Conservation (phyloP, 2,329 filamentous ascomycete genomes). For the Taxawa tesnikishii region DNA sequence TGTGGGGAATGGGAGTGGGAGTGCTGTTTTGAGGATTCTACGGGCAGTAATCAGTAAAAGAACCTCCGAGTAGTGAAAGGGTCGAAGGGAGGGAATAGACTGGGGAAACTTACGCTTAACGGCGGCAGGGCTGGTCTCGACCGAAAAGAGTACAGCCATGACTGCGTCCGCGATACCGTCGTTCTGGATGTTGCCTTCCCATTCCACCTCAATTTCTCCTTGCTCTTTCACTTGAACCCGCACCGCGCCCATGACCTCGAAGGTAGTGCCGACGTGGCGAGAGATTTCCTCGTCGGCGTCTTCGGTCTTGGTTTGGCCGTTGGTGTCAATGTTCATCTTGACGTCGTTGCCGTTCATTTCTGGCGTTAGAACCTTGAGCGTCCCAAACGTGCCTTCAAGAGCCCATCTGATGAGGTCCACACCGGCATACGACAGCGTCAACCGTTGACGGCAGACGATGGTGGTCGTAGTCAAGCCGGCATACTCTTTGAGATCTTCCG, state of each 20-base stretch:
- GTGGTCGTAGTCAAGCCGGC: slow-evolving; percentile 94
- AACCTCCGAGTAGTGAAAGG: neutral
- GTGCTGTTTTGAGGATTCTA: slow-evolving; percentile 30
- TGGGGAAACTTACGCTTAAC: slow-evolving; percentile 59
- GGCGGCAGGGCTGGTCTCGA: slow-evolving; percentile 87
- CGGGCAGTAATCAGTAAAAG: slow-evolving; percentile 6
- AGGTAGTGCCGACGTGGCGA: slow-evolving; percentile 33
- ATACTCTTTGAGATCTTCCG: slow-evolving; percentile 90
- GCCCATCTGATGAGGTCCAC: slow-evolving; percentile 90
- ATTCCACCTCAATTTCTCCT: slow-evolving; percentile 81
- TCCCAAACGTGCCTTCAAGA: slow-evolving; percentile 85
- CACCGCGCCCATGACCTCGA: slow-evolving; percentile 78
- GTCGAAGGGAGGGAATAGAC: slow-evolving; percentile 6
- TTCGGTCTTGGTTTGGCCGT: slow-evolving; percentile 23
- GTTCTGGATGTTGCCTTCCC: slow-evolving; percentile 97
- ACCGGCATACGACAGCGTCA: slow-evolving; percentile 77
- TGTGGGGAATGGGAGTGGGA: slow-evolving; percentile 31
- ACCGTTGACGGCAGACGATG: slow-evolving; percentile 81
- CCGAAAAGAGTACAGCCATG: slow-evolving; percentile 80
- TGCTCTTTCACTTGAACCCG: slow-evolving; percentile 46
- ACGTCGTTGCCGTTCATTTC: slow-evolving; percentile 25
- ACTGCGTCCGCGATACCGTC: slow-evolving; percentile 97
- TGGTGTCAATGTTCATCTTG: slow-evolving; percentile 23
- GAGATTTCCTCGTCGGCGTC: slow-evolving; percentile 17
- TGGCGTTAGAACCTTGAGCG: slow-evolving; percentile 38